Percentiles rank a stretch among this genome's conserved stretches.
phyloP scores from a whole-genome alignment of 179 eudicot species.

The Silene vulgaris region DNA sequence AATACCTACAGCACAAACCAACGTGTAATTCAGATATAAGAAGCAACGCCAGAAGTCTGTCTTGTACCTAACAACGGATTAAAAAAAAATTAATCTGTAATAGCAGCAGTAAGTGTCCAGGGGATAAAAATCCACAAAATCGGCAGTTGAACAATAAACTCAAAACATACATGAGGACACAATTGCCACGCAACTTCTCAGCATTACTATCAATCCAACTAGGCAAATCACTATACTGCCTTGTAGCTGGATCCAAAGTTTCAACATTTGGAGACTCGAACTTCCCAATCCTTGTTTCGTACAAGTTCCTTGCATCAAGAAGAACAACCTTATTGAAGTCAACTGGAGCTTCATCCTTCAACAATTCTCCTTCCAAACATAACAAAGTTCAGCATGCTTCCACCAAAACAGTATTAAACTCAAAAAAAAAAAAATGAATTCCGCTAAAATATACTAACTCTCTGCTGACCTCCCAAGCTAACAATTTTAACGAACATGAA shows the following conservation, averaged over 20 bases:
- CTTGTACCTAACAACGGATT: no score
- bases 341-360: constrained; percentile 34
- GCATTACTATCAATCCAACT: constrained; percentile 81
- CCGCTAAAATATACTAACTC: not conserved
- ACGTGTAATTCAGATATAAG: not conserved
- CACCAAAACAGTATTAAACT: not conserved
- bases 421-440: not conserved
- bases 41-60: not conserved
- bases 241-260: constrained; percentile 82
- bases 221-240: constrained; percentile 95
- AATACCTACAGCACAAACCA: constrained; percentile 57
- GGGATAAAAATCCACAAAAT: no score
- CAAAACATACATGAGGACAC: constrained; percentile 70
- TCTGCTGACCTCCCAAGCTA: not conserved
- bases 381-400: constrained; percentile 20
- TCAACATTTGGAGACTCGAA: constrained; percentile 61
- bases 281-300: constrained; percentile 95
- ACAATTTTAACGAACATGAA: not conserved
- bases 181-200: constrained; percentile 63
- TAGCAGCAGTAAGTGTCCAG: not conserved
- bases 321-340: constrained; percentile 52
- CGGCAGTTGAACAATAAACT: not conserved
- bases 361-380: constrained; percentile 42
- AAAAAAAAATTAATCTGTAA: not conserved
- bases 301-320: constrained; percentile 88